Base-by-base conservation (phyloP, 106 monocot species). In the Acorus gramineus region DNA sequence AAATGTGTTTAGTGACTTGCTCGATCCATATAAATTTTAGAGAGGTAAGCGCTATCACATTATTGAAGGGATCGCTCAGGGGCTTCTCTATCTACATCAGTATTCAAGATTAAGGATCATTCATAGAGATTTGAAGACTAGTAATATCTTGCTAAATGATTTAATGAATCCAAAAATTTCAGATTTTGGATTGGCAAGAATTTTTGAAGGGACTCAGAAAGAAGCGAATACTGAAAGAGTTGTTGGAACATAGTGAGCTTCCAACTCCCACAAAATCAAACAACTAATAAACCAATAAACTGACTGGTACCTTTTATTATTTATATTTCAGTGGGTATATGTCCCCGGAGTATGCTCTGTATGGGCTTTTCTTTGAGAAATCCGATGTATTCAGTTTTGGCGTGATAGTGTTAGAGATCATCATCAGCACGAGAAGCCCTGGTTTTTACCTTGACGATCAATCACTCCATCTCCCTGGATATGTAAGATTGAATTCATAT, bases 31-130 rank as follows among this genome's bases (percentile, higher is more conserved):
- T 28, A 28, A 28, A 28, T 28, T 28, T 28, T 1, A 28, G 28
- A 28, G 28, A 1, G 28, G 0, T 0, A 28, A 28, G 28, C 28
- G 28, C 28, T 28, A 28, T 28, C 28, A 52, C 5, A 66, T 66
- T 11, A 56, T 66, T 55, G 11, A 56, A 46, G 66, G 66, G 9
- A 56, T 66, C 0, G 54, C 66, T 3, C 45, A 66, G 2, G 66
- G 66, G n/a, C 66, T 66, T 46, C 54, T 66, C 12, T 66, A 66
- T 56, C 66, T 66, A 8, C 66, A 66, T 12, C 52, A 14, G 44
- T 56, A 55, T 47, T 66, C 66, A 12, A 66, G 66, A 55, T 3
- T 66, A 6, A 43, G 66, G 3, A 56, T 66, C 55, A 66, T 66
- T 14, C 66, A 66, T 10, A 66, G 66, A 11, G 66, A 66, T 66